Base-by-base conservation (phyloP, 495 filamentous ascomycete species). In the Delitschia confertaspora region DNA sequence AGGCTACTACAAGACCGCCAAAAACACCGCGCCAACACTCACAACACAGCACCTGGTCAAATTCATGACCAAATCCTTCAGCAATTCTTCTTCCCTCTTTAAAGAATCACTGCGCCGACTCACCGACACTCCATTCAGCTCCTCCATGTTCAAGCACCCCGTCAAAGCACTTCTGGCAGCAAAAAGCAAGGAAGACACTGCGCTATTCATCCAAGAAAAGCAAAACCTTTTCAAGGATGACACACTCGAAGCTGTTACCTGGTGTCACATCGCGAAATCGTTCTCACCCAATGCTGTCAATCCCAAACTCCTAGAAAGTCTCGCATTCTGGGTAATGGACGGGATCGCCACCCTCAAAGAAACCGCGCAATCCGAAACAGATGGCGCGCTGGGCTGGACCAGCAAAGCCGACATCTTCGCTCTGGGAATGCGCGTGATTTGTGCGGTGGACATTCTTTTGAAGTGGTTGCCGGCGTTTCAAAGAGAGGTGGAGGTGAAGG, bases 191-290 rank as follows among this genome's bases (percentile, higher is more conserved):
- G 76, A 80, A 34, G 79, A 85, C 53, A 78, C 74, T 21, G 71
- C 82, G 2, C 66, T 98, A 0, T 98, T 98, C 55, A 78, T 75
- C 10, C 70, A 83, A 52, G 91, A 98, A 63, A 87, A 91, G 53
- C 85, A 89, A 50, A 98, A 98, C 46, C 67, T 95, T 0, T 95
- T 82, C 57, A 68, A 91, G 36, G 88, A 95, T 53, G 75, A 83
- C 35, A 73, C 85, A 2, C 62, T 72, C 6, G 88, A 95, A 62
- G 67, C 75, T 1, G 66, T 69, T 16, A 39, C 72, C 9, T 95
- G 88, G 88, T 62, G 69, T 2, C 42, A 56, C 5, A 63, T 70
- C 9, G 66, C 82, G 7, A 25, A 51, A 1, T 35, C 44, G 0
- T 38, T 77, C 23, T 13, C 35, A 13, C 33, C 37, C 7, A 19